Conservation (phyloP, 768 basidiomycete species). For the Stropharia rugosoannulata region DNA sequence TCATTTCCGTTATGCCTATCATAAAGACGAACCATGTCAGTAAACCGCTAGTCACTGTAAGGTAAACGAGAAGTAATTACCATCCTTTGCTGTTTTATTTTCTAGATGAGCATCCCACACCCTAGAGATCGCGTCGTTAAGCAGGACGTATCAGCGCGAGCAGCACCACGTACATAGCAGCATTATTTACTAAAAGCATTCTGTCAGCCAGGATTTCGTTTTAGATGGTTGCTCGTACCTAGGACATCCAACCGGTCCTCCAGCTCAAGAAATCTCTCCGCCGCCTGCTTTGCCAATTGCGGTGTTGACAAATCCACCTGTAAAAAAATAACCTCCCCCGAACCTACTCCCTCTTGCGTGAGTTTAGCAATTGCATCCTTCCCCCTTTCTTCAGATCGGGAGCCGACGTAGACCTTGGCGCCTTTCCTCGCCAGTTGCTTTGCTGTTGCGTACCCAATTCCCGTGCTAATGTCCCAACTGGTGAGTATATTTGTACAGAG, state of each 20-base stretch:
- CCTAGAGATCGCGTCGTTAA: neutral
- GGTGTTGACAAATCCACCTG: conserved; percentile 47
- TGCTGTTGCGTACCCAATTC: conserved; percentile 45
- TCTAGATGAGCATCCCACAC: neutral
- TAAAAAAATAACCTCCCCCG: conserved; percentile 41
- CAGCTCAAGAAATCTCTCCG: conserved; percentile 38
- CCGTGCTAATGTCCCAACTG: conserved; percentile 9
- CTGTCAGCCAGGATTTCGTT: conserved; percentile 7
- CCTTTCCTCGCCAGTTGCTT: conserved; percentile 22
- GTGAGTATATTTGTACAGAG: neutral
- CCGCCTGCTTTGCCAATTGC: conserved; percentile 36
- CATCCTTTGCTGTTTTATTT: conserved; percentile 18
- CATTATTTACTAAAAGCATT: conserved; percentile 12
- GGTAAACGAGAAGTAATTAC: conserved; percentile 6
- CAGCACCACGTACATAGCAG: conserved; percentile 15
- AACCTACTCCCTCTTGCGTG: conserved; percentile 18
- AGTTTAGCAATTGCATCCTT: conserved; percentile 22
- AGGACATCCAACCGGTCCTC: conserved; percentile 50
- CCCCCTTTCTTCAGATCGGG: conserved; percentile 20
- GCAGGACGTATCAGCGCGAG: neutral
- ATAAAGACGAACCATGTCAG: neutral
- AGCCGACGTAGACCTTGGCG: conserved; percentile 25
- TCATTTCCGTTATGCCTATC: conserved; percentile 12
- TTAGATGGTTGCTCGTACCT: conserved; percentile 27
- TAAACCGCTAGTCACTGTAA: neutral